These are phyloP conservation scores for Oryza coarctata DNA, from an alignment of 176 grass and related monocot species.

Conservation along the genomic window DNA sequence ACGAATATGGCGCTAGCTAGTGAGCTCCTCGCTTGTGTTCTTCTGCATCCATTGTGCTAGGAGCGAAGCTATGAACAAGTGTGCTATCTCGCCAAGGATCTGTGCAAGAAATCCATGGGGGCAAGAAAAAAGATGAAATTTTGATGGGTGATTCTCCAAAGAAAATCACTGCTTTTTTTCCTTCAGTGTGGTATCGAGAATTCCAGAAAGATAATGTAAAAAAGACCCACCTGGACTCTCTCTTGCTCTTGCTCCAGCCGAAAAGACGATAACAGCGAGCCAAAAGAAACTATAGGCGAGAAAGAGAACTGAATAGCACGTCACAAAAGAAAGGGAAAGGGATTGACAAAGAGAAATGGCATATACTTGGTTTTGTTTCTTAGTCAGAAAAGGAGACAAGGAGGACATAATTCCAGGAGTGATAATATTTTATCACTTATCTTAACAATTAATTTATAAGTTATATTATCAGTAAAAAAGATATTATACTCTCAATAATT, in stretches of 20 bases:
- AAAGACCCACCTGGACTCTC: constrained; percentile 12
- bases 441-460: no score
- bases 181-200: not conserved
- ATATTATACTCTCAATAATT: no score
- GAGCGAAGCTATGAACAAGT: not conserved
- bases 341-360: not conserved
- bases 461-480: no score
- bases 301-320: not conserved
- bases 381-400: not conserved
- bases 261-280: not conserved
- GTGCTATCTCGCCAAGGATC: not conserved
- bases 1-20: not conserved
- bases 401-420: not conserved
- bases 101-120: constrained; percentile 21
- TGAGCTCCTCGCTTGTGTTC: not conserved
- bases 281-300: not conserved
- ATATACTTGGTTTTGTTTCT: not conserved
- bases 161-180: not conserved
- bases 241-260: not conserved
- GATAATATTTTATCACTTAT: no score
- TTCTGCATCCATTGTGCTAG: not conserved
- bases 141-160: not conserved
- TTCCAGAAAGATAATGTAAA: not conserved
- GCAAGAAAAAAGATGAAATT: not conserved
- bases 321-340: constrained; percentile 14